Base-by-base conservation (phyloP, 73 alveolate species). In the Tetrahymena borealis region DNA sequence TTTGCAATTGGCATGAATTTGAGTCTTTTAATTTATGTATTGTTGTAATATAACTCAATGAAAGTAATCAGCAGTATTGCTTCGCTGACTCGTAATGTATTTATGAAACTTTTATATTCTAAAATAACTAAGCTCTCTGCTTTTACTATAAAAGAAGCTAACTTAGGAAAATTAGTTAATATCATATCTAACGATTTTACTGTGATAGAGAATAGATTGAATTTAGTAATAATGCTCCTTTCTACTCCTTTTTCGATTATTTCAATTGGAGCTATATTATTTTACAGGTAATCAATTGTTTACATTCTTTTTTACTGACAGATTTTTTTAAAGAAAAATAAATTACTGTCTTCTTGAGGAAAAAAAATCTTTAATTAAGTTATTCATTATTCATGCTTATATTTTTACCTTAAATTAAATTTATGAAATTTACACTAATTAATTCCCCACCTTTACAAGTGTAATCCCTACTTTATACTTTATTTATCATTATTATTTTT, bases 131-230 rank as follows among this genome's bases (percentile, higher is more conserved):
- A 32, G 9, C 90, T 92, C 32, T 78, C 92, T 36, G 39, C 90
- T 0, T 92, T 15, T 24, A 33, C 91, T 1, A 78, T 92, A 11
- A 92, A 78, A 28, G 36, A 39, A 0, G 60, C 90, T 32, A 79
- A 92, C 32, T 39, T 92, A 4, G 95, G 95, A 28, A 79, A 92
- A 40, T 32, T 92, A 32, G 78, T 92, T 40, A 92, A 92, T 85
- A 38, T 92, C 2, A 93, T 92, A 20, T 79, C 92, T 24, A 42
- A 92, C 31, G 95, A 92, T 79, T 32, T 92, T 4, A 79, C 78
- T 79, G 60, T 39, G 0, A 38, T 92, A 32, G 95, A 92, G 40
- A 77, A 24, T 39, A 32, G 79, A 78, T 38, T 40, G 18, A 20
- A 38, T 11, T 79, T 78, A 12, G 39, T 92, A 5, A 79, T 77